Evolutionary conservation across 441 rosid genomes (phyloP), one percentile per base, ranked within the genome.

Genomic region (Gossypium trilobum): DNA sequence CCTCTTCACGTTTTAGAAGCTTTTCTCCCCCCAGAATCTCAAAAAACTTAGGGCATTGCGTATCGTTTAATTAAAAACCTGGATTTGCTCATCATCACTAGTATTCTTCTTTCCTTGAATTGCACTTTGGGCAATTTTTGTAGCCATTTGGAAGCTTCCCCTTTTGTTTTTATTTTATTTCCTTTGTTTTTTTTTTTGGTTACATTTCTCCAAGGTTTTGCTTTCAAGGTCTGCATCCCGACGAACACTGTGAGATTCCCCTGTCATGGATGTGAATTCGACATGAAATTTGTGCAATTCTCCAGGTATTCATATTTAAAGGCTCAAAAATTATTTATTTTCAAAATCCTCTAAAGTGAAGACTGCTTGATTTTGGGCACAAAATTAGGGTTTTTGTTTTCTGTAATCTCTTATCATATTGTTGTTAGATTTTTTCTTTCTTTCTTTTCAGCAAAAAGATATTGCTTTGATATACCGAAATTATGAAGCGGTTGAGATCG

Each of bases 401-500:
- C 36, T n/a, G 46, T 56, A 60, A 59, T 59, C 20, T 23, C 23
- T 17, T 27, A 59, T 64, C 33, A 36, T 74, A 11, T 56, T 4
- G 27, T 27, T 65, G 13, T 22, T 17, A 20, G 20, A 5, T 59
- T 44, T 13, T 55, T 5, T 6, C 44, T 68, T 27, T 10, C 19
- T 39, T 63, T 44, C 1, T 19, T 6, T 58, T 29, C 20, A 33
- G 73, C 62, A 19, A 33, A 20, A 52, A 6, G 1, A 17, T 36
- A 23, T n/a, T n/a, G 14, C 19, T 51, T 68, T 54, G n/a, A 58
- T 70, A 27, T 25, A 19, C 14, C 0, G 16, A 29, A 56, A 52
- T 64, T 9, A 91, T 90, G 98, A 94, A 91, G 91, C 83, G 95
- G 48, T 78, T 90, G 82, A 89, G 95, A 83, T 92, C 98, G 62